phyloP scores from a whole-genome alignment of 225 moss, liverwort and hornwort genomes.

The Asterella californica region DNA sequence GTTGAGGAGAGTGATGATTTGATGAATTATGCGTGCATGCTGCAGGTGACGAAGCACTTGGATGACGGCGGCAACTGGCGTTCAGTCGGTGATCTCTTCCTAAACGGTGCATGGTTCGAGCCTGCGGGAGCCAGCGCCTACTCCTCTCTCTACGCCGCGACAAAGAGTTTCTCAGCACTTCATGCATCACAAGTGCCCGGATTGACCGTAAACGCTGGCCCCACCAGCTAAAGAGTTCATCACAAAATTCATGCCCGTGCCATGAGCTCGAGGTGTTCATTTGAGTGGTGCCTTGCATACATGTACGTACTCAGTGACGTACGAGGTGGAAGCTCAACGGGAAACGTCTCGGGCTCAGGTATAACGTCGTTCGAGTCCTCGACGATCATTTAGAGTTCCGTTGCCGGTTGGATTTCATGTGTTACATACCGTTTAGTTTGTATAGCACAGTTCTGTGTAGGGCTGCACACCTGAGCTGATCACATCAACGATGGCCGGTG shows the following conservation, averaged over 20 bases:
- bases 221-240: slow-evolving; percentile 27
- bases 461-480: slow-evolving; percentile 5
- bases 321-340: no score
- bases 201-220: slow-evolving; percentile 66
- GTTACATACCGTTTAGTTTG: background rate
- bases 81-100: slow-evolving; percentile 59
- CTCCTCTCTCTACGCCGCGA: slow-evolving; percentile 49
- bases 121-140: slow-evolving; percentile 42
- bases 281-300: background rate
- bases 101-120: slow-evolving; percentile 54
- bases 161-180: slow-evolving; percentile 63
- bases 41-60: slow-evolving; percentile 60
- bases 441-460: background rate
- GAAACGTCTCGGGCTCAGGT: no score
- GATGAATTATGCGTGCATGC: no score
- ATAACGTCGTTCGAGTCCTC: no score
- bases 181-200: slow-evolving; percentile 56
- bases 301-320: no score
- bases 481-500: background rate
- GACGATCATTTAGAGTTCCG: background rate
- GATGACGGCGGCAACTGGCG: slow-evolving; percentile 64
- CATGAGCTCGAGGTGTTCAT: background rate
- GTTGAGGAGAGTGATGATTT: no score
- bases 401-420: background rate
- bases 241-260: background rate